Base-by-base conservation (phyloP, 1,284 basidiomycete genomes). In the Heliocybe sulcata region DNA sequence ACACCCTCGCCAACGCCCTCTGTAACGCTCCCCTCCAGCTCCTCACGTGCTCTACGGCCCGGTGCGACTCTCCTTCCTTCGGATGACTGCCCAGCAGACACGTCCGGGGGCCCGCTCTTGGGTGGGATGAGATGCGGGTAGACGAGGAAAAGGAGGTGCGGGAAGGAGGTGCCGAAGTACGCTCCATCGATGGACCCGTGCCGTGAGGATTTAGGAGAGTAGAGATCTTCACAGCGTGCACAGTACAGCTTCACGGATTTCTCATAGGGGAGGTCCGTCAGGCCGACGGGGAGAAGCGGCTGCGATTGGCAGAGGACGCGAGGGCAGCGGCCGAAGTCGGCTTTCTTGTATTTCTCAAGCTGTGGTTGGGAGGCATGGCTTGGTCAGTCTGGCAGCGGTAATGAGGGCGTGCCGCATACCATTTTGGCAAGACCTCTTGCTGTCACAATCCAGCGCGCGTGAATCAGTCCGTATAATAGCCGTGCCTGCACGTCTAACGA, bases 161-260 rank as follows among this genome's bases (percentile, higher is more conserved):
- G 93, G 74, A 98, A 98, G 0, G 92, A 96, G 0, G 93, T 95
- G 57, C 95, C 94, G 64, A 98, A 98, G 72, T 95, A 98, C 1
- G 95, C 94, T 27, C 94, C 94, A 69, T 98, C 94, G 66, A 97
- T 97, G 31, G 88, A 89, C 48, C 94, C 94, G 69, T 98, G 94
- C 35, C 94, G 82, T 10, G 92, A 94, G 2, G 89, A 92, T 70
- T 98, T 98, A 47, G 94, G 94, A 0, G 90, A 92, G 72, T 98
- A 97, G 60, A 98, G 86, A 70, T 98, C 95, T 73, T 98, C 94
- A 71, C 94, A 98, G 35, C 94, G 86, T 2, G 92, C 93, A 69
- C 95, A 98, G 73, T 94, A 96, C 53, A 98, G 87, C 69, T 98
- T 98, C 65, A 97, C 94, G 31, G 92, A 92, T 74, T 97, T 98